Conservation (phyloP, 2,329 filamentous ascomycete genomes). For the Pseudogymnoascus sp. region DNA sequence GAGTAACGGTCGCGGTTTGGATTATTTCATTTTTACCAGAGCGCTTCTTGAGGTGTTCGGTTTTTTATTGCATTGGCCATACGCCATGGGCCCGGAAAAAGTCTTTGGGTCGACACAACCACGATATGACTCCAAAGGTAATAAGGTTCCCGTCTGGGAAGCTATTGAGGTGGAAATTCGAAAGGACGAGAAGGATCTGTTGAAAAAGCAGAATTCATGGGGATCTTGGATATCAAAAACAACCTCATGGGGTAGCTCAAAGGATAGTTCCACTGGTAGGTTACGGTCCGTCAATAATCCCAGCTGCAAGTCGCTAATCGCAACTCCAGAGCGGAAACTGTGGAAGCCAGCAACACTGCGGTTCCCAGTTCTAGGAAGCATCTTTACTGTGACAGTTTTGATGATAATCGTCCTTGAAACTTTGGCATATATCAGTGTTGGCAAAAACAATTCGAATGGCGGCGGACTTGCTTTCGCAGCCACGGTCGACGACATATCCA, state of each 20-base stretch:
- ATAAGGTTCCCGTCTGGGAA: conserved; percentile 2
- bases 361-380: conserved; percentile 31
- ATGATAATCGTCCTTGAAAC: conserved; percentile 40
- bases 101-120: neutral
- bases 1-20: neutral
- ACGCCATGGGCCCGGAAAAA: neutral
- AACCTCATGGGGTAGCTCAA: neutral
- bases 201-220: neutral
- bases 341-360: conserved; percentile 36
- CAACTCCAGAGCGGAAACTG: neutral
- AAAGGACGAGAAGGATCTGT: neutral
- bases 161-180: conserved; percentile 1
- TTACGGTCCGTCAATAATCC: neutral
- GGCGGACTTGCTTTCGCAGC: conserved; percentile 34
- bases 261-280: neutral
- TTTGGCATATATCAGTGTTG: conserved; percentile 29
- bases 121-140: neutral
- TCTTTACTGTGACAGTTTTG: conserved; percentile 33
- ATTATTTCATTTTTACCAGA: neutral
- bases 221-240: conserved; percentile 1
- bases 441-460: conserved; percentile 14
- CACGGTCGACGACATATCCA: conserved; percentile 31
- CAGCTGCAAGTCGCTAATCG: neutral
- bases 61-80: neutral
- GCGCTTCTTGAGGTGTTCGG: neutral